These are phyloP conservation scores for Xylaria sp. DNA, from an alignment of 2,329 filamentous ascomycete species.

Conservation along the genomic window DNA sequence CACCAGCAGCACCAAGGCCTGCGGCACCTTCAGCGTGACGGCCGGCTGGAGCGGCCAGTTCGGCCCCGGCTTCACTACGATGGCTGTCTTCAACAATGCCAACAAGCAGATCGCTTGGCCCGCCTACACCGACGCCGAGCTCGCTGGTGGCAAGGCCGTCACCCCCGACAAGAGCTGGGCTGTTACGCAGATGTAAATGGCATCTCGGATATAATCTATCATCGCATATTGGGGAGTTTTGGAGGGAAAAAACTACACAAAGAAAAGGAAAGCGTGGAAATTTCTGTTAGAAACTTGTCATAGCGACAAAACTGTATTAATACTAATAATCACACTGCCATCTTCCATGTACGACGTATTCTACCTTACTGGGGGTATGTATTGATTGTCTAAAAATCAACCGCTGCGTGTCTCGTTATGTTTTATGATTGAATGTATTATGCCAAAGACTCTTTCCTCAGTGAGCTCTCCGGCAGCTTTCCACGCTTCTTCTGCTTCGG, in stretches of 20 bases:
- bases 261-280: slow-evolving; percentile 1
- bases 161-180: slow-evolving; percentile 56
- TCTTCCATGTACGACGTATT: neutral
- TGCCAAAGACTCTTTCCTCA: neutral
- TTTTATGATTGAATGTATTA: neutral
- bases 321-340: slow-evolving; percentile 12
- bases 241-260: neutral
- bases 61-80: slow-evolving; percentile 64
- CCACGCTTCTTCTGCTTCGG: neutral
- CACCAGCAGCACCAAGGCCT: slow-evolving; percentile 51
- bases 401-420: neutral
- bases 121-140: slow-evolving; percentile 64
- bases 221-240: no score
- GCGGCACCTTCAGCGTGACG: slow-evolving; percentile 63
- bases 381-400: neutral
- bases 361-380: neutral
- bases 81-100: slow-evolving; percentile 60
- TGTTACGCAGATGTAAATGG: slow-evolving; percentile 37
- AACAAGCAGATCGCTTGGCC: slow-evolving; percentile 62
- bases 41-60: slow-evolving; percentile 68
- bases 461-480: neutral
- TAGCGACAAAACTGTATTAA: slow-evolving; percentile 12
- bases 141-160: slow-evolving; percentile 58
- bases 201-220: no score
- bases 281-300: neutral